Base-by-base conservation (phyloP, 192 early-diverging fungal genomes). In the Podila epigama region DNA sequence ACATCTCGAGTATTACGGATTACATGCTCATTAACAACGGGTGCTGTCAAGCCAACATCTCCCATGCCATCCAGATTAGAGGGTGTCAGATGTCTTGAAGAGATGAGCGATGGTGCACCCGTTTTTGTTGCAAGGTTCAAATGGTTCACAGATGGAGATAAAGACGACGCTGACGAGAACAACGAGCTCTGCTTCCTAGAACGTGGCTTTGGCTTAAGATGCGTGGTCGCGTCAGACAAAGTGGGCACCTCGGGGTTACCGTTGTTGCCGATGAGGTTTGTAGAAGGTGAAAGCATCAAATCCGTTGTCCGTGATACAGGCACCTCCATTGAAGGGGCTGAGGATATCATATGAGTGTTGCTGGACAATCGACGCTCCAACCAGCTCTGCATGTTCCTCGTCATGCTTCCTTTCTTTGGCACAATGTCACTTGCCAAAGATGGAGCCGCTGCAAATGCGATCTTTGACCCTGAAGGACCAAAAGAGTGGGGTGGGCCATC, bases 361-460 rank as follows among this genome's bases (percentile, higher is more conserved):
- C 60, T 63, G 5, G 69, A 70, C 16, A 70, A 20, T n/a, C 58
- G 69, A 15, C 60, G 69, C 12, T 70, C 69, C 29, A 70, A 35
- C 69, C 60, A 63, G 20, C 63, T 37, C 27, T 70, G 69, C 40
- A 63, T 33, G 12, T 69, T 60, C 28, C 62, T 70, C 12, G 54
- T 51, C 2, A 63, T 60, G 12, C 69, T 60, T 27, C 52, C 52
- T 34, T 63, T 63, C 10, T 34, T 57, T n/a, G 55, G 28, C 15
- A 13, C 37, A 20, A n/a, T 41, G 58, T 25, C 20, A 10, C 6
- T 41, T 33, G 25, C 22, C 20, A 5, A 13, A 0, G 16, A 40
- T 42, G 18, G 58, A 28, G 12, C 40, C 28, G 3, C 44, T n/a
- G n/a, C 44, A 48, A 48, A 48, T 22, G 44, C 25, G n/a, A 48